These are phyloP conservation scores for Breynia disticha DNA, from an alignment of 441 rosid genomes.

Conservation along the genomic window DNA sequence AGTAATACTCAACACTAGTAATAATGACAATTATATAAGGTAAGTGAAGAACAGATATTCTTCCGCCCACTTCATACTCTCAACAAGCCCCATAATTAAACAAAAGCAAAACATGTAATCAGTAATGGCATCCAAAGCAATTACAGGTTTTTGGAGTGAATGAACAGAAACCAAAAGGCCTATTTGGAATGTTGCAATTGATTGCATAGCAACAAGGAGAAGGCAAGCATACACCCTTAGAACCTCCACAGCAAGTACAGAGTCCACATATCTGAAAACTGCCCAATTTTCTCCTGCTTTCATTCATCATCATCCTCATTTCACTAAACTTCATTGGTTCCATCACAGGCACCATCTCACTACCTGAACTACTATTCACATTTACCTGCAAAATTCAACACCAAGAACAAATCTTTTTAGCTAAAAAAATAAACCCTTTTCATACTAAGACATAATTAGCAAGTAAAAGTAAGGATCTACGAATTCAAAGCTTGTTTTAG, in stretches of 20 bases:
- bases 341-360: constrained; percentile 42
- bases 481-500: not conserved
- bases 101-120: too few species aligned
- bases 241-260: constrained; percentile 96
- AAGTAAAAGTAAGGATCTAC: constrained; percentile 25
- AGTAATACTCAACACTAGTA: constrained; percentile 11
- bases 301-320: constrained; percentile 58
- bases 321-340: constrained; percentile 41
- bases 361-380: constrained; percentile 26
- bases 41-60: constrained; percentile 45
- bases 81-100: constrained; percentile 14
- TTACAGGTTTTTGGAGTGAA: too few species aligned
- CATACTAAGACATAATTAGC: constrained; percentile 9
- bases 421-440: constrained; percentile 4
- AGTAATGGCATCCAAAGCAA: too few species aligned
- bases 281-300: constrained; percentile 65
- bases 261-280: constrained; percentile 89
- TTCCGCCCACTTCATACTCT: constrained; percentile 33
- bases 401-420: constrained; percentile 9
- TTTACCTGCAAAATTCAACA: constrained; percentile 41
- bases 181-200: too few species aligned
- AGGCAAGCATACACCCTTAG: constrained; percentile 68
- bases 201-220: constrained; percentile 93
- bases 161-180: too few species aligned
- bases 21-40: constrained; percentile 24